These are phyloP conservation scores for Pneumocystis murina DNA, from an alignment of 1,139 yeast genomes.

Conservation along the genomic window DNA sequence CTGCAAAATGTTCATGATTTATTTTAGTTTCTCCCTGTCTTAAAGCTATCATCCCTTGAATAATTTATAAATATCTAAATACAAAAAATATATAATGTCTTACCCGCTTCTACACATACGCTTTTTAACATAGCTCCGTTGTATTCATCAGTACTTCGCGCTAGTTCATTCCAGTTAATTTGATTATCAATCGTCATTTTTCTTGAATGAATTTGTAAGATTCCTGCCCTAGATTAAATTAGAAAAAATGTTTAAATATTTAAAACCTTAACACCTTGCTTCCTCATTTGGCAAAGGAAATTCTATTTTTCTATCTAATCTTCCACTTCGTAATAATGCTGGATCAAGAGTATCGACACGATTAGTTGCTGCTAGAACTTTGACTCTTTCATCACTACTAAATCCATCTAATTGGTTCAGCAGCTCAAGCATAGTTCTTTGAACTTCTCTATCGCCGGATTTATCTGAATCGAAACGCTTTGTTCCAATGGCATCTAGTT, in stretches of 20 bases:
- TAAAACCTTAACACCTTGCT: constrained; percentile 36
- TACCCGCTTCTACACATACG: constrained; percentile 94
- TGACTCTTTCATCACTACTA: constrained; percentile 94
- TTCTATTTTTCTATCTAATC: constrained; percentile 93
- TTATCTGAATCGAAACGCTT: constrained; percentile 96
- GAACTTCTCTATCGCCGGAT: constrained; percentile 96
- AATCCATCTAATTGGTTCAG: constrained; percentile 95
- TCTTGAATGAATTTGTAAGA: constrained; percentile 89
- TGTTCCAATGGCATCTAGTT: constrained; percentile 96
- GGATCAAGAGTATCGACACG: constrained; percentile 97
- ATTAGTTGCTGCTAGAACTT: constrained; percentile 94
- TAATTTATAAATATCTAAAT: neutral
- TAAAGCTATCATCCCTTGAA: constrained; percentile 65
- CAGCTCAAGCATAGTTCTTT: constrained; percentile 95
- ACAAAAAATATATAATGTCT: neutral
- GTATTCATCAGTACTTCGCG: constrained; percentile 94
- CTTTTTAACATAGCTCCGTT: constrained; percentile 98
- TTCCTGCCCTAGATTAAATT: constrained; percentile 43
- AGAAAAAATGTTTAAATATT: neutral
- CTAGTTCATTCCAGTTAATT: constrained; percentile 95
- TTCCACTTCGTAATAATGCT: constrained; percentile 89
- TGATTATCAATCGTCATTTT: constrained; percentile 89
- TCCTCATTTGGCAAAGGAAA: constrained; percentile 96
- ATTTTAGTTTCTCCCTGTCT: constrained; percentile 85
- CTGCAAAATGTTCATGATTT: constrained; percentile 95